phyloP scores from a whole-genome alignment of 2,329 filamentous ascomycete genomes.

The Cladosporium oxysporum region DNA sequence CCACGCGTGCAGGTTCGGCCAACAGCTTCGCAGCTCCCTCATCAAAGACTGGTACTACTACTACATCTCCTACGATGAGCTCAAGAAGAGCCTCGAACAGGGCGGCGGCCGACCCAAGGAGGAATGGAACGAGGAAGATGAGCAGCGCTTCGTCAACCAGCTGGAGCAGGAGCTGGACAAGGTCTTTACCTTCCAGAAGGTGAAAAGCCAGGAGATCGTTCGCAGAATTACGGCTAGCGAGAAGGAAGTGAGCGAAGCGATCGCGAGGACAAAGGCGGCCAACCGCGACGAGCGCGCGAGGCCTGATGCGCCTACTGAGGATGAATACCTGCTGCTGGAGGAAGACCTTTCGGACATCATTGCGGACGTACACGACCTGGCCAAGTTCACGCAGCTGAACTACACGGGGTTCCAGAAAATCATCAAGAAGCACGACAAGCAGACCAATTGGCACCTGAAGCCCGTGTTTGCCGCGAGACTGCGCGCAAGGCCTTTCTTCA shows the following conservation, averaged over 20 bases:
- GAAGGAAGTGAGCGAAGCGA: slow-evolving; percentile 85
- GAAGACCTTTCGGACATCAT: slow-evolving; percentile 97
- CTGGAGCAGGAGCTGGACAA: slow-evolving; percentile 94
- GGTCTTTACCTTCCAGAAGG: slow-evolving; percentile 95
- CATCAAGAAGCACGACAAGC: slow-evolving; percentile 98
- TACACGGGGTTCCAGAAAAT: slow-evolving; percentile 99
- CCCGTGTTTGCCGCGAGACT: slow-evolving; percentile 94
- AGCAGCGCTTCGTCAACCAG: slow-evolving; percentile 80
- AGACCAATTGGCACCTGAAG: slow-evolving; percentile 87
- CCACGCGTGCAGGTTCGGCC: slow-evolving; percentile 69
- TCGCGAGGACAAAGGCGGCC: slow-evolving; percentile 61
- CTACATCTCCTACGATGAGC: slow-evolving; percentile 95
- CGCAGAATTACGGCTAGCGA: slow-evolving; percentile 85
- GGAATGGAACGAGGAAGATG: slow-evolving; percentile 88
- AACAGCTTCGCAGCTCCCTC: slow-evolving; percentile 91
- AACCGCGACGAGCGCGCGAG: slow-evolving; percentile 37
- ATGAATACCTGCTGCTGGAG: slow-evolving; percentile 91
- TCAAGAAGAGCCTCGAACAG: slow-evolving; percentile 76
- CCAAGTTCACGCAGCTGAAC: slow-evolving; percentile 97
- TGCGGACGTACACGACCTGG: slow-evolving; percentile 94
- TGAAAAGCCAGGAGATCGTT: slow-evolving; percentile 95
- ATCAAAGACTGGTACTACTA: slow-evolving; percentile 98
- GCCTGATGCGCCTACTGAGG: slow-evolving; percentile 66
- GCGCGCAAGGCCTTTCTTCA: slow-evolving; percentile 97
- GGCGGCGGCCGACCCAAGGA: slow-evolving; percentile 47